Evolutionary conservation across 495 filamentous ascomycete genomes (phyloP), one percentile per base, ranked within the genome.

Genomic region (Aspergillus bridgeri): DNA sequence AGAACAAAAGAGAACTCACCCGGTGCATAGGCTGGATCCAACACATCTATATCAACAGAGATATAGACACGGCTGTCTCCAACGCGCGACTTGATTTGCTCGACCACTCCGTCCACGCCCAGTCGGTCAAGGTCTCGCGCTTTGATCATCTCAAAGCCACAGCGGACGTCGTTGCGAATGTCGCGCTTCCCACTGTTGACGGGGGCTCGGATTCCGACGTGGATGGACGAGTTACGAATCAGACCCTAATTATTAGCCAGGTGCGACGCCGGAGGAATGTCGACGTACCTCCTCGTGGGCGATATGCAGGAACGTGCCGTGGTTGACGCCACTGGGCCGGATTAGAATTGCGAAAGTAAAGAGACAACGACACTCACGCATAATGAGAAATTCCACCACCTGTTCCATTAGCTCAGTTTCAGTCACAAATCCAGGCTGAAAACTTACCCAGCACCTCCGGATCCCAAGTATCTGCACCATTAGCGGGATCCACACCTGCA

Each of bases 1-100:
- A 24, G 27, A 20, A 48, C 7, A 46, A 6, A n/a, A 22, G 20
- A 17, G 27, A 6, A 43, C 45, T 48, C 75, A 53, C 75, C 79
- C n/a, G 80, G 79, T 42, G 79, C 80, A 47, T 75, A 69, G 2
- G 78, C 80, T 33, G 79, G 79, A 69, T 81, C 80, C 51, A 82
- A 71, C 0, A 81, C 78, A 61, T 83, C 80, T 53, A 82, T 83
- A 56, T 82, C 79, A 13, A 72, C 66, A n/a, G 66, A 67, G 21
- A 81, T 78, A 27, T 73, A 73, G 6, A 73, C 68, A 2, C 27
- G 53, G 18, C 57, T 60, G 24, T 65, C 53, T 8, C 74, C 78
- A 0, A 82, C 72, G 3, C 73, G 68, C 9, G 72, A 60, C 53
- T 77, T 71, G 54, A 83, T 80, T 43, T 62, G 62, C 7, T 72